A percentile compares a stretch with the other conserved stretches of the same genome.
phyloP scores from a whole-genome alignment of 306 rosid genomes.

The Cercis canadensis region DNA sequence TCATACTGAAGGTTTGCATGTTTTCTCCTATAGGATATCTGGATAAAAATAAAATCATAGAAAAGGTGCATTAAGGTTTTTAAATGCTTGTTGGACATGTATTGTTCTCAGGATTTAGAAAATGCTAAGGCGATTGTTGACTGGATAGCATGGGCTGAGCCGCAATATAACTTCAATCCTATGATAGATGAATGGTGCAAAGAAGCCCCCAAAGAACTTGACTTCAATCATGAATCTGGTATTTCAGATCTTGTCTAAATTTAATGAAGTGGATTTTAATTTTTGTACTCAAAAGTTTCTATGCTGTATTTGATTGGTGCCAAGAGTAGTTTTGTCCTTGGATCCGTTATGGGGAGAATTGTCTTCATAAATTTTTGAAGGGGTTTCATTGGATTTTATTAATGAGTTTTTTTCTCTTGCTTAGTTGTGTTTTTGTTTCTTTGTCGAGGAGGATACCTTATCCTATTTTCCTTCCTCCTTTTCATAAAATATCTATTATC shows the following conservation, averaged over 20 bases:
- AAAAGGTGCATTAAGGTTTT: constrained; percentile 27
- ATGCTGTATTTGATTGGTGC: constrained; percentile 27
- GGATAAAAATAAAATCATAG: constrained; percentile 15
- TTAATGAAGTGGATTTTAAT: neutral
- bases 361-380: constrained; percentile 14
- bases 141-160: constrained; percentile 99
- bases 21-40: constrained; percentile 38
- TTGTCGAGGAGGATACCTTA: constrained; percentile 12
- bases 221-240: constrained; percentile 97
- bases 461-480: neutral
- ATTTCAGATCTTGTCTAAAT: constrained; percentile 35
- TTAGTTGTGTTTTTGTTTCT: constrained; percentile 3
- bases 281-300: constrained; percentile 22
- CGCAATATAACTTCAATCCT: constrained; percentile 90
- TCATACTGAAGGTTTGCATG: constrained; percentile 83
- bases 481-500: neutral
- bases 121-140: constrained; percentile 91
- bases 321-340: neutral
- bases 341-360: constrained; percentile 3
- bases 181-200: constrained; percentile 99
- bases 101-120: constrained; percentile 80
- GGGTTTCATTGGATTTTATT: constrained; percentile 3
- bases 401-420: neutral
- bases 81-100: constrained; percentile 30
- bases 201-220: constrained; percentile 98